These are phyloP conservation scores for Stemphylium vesicarium DNA, from an alignment of 2,329 filamentous ascomycete genomes.

Conservation along the genomic window DNA sequence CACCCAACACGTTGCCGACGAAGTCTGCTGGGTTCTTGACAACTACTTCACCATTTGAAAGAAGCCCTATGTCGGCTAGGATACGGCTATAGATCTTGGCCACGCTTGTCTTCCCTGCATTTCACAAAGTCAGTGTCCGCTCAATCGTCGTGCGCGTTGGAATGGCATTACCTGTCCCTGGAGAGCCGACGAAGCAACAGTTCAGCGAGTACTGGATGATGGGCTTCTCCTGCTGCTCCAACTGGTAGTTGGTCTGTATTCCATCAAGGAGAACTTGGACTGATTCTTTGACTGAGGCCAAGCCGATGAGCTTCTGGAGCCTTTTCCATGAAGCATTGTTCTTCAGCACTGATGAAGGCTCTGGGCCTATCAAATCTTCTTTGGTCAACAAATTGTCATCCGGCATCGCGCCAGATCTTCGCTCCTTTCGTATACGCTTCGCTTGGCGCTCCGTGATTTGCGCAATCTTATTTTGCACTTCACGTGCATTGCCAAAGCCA, in stretches of 20 bases:
- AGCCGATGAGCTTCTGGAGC: conserved; percentile 65
- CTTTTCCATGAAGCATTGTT: conserved; percentile 63
- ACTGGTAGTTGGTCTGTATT: conserved; percentile 67
- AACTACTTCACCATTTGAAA: conserved; percentile 74
- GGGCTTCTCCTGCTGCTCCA: conserved; percentile 68
- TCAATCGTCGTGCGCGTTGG: conserved; percentile 28
- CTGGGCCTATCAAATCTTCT: conserved; percentile 74
- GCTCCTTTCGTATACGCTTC: conserved; percentile 52
- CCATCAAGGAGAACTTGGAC: conserved; percentile 66
- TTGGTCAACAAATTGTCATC: conserved; percentile 67
- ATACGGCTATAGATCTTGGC: conserved; percentile 75
- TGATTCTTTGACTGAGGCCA: conserved; percentile 66
- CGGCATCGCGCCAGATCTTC: conserved; percentile 41
- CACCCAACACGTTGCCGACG: conserved; percentile 66
- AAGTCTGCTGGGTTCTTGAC: conserved; percentile 78
- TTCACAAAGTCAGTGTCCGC: not conserved
- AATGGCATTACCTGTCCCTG: conserved; percentile 77
- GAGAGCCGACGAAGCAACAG: conserved; percentile 71
- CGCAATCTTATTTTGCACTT: conserved; percentile 67
- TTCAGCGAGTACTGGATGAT: conserved; percentile 69
- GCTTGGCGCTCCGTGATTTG: conserved; percentile 66
- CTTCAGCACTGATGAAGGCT: conserved; percentile 62
- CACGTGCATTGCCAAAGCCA: conserved; percentile 76
- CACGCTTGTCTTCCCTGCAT: conserved; percentile 48
- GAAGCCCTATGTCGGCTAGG: conserved; percentile 68